Base-by-base conservation (phyloP, 2,329 filamentous ascomycete species). In the Aspergillus flavus region DNA sequence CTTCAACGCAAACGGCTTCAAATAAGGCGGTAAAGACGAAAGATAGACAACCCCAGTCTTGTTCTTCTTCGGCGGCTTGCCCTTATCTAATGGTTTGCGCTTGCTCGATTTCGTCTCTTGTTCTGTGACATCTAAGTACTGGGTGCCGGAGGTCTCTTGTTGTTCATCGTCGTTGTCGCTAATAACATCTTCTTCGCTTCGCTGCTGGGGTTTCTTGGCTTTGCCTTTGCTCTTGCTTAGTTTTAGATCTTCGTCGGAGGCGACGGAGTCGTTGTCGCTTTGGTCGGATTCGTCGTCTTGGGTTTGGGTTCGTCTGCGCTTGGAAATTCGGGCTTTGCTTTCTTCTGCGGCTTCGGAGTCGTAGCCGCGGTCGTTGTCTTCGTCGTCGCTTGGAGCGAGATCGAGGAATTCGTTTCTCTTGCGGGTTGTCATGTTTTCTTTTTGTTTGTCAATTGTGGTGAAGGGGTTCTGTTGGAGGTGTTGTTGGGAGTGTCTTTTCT, bases 1-100 rank as follows among this genome's bases (percentile, higher is more conserved):
- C 61, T 81, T 81, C n/a, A 82, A 69, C 0, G 79, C 78, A 54
- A 74, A 79, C n/a, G 80, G 80, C 65, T 81, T 81, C n/a, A 82
- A 74, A 61, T 82, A 81, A 30, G 81, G 81, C 4, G 81, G 81
- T 2, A 82, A 68, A 2, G 80, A 81, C 30, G 79, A 80, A 32
- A 82, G 70, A 62, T 82, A 82, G 48, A 82, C 69, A 4, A 82
- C 79, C 39, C 80, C 80, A 0, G 76, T 74, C 65, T 80, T 80
- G 48, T 78, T 65, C 43, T 72, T 72, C 59, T 69, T 71, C 48
- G 67, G 61, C 1, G 65, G 52, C 59, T 76, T 72, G 48, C 55
- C 59, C 55, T 67, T 65, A 26, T 58, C 61, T 26, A 66, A 41
- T 10, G 63, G 57, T 64, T 67, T 63, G 50, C 65, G 67, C 43